A percentile compares a stretch with the other conserved stretches of the same genome.
phyloP scores from a whole-genome alignment of 768 basidiomycete genomes.

The Trametes cingulata region DNA sequence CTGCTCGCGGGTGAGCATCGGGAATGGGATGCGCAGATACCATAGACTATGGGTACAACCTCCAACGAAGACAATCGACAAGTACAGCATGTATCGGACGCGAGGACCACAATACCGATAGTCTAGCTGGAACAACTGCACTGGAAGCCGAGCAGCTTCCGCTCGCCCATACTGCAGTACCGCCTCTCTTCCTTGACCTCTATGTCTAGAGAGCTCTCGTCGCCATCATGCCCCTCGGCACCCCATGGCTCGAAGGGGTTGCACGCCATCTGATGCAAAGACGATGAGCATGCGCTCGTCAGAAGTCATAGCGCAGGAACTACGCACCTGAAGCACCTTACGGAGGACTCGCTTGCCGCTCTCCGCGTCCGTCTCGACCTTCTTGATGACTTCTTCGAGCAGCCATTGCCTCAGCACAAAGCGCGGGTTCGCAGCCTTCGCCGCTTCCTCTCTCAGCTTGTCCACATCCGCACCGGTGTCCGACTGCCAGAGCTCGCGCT shows the following conservation, averaged over 20 bases:
- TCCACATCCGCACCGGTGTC: constrained; percentile 39
- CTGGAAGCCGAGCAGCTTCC: constrained; percentile 82
- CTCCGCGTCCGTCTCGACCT: constrained; percentile 64
- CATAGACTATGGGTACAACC: neutral
- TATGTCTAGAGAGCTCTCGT: constrained; percentile 49
- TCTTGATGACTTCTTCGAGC: constrained; percentile 86
- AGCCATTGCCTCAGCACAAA: constrained; percentile 97
- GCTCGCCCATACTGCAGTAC: constrained; percentile 77
- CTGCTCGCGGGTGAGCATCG: neutral
- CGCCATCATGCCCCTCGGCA: constrained; percentile 55
- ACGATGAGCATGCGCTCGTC: neutral
- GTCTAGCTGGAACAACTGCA: constrained; percentile 87
- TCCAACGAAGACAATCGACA: neutral
- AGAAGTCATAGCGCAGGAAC: too few relatives aligned
- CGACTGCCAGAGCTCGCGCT: constrained; percentile 48
- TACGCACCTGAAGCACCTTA: constrained; percentile 76
- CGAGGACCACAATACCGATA: neutral
- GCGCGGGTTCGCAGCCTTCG: constrained; percentile 74
- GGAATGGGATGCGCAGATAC: neutral
- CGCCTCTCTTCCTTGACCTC: constrained; percentile 72
- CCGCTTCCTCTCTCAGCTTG: constrained; percentile 48
- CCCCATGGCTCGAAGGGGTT: constrained; percentile 89
- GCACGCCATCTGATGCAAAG: constrained; percentile 71
- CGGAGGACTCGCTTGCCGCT: constrained; percentile 69
- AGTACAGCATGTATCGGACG: neutral